Evolutionary conservation across 2,329 filamentous ascomycete genomes (phyloP).

Genomic region (Whalleya microplaca): DNA sequence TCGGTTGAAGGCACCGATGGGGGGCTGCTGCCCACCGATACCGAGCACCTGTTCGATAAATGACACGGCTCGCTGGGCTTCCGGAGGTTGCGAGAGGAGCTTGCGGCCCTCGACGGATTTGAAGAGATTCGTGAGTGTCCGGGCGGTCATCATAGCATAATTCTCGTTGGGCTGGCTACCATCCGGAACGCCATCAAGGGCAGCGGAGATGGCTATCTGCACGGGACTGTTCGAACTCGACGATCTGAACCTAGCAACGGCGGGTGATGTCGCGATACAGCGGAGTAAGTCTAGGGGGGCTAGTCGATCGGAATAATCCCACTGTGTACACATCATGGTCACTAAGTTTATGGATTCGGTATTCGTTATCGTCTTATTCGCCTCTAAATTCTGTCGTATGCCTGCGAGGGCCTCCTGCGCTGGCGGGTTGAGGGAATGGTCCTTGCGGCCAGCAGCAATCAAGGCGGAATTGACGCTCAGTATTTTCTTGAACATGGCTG

Average conservation of each 20-base stretch:
- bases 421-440: slow-evolving; percentile 71
- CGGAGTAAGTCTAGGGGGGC: slow-evolving; percentile 86
- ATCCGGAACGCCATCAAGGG: slow-evolving; percentile 54
- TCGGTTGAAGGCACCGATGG: slow-evolving; percentile 64
- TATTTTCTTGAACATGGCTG: slow-evolving; percentile 75
- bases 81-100: slow-evolving; percentile 60
- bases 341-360: slow-evolving; percentile 64
- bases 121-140: slow-evolving; percentile 84
- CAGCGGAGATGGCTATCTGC: slow-evolving; percentile 48
- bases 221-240: slow-evolving; percentile 62
- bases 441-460: slow-evolving; percentile 71
- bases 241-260: slow-evolving; percentile 64
- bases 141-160: slow-evolving; percentile 83
- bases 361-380: slow-evolving; percentile 52
- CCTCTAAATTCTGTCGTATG: slow-evolving; percentile 68
- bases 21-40: slow-evolving; percentile 49
- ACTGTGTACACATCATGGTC: slow-evolving; percentile 73
- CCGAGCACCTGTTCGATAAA: slow-evolving; percentile 67
- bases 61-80: slow-evolving; percentile 60
- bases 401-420: slow-evolving; percentile 67
- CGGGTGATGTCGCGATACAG: slow-evolving; percentile 72
- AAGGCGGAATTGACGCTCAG: slow-evolving; percentile 75
- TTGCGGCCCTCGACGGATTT: slow-evolving; percentile 71
- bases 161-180: slow-evolving; percentile 69
- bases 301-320: slow-evolving; percentile 80